Evolutionary conservation across 192 early-diverging fungal species (phyloP), one percentile per base, ranked within the genome.

Genomic region (Jimgerdemannia lactiflua): DNA sequence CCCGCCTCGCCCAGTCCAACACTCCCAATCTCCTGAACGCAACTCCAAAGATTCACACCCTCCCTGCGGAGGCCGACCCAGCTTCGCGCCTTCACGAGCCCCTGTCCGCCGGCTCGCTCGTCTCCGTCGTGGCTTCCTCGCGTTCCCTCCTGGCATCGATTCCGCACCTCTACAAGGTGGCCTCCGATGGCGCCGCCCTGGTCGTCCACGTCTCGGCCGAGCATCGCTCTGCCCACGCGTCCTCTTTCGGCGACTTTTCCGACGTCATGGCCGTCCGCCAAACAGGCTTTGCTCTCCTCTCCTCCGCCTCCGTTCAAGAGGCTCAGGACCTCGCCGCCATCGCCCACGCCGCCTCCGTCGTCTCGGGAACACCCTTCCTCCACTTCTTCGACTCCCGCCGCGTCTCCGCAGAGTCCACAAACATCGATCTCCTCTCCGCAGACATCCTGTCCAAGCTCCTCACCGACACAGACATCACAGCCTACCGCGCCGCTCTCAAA

Each of bases 281-380:
- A 75, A 86, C 90, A 67, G 96, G 96, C 11, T 93, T 92, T 66
- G 92, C 90, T 6, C 70, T 97, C 66, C 76, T 98, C 70, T 88
- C 89, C 68, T 96, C 95, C 43, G 79, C 83, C 42, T 88, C 88
- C 70, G 87, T 89, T 43, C 95, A 97, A 83, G 90, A 94, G 72
- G 89, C 93, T 4, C 87, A 93, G 54, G 95, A 97, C 84, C 83
- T 94, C 77, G 93, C 94, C 4, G 49, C 96, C 40, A 88, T 94
- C 9, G 91, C 96, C 4, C 90, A 97, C 67, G 84, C 94, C 39
- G 87, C 91, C 4, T 83, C 96, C 17, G 79, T 85, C 49, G 84
- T 85, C 67, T 83, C 91, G 42, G 75, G 78, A 6, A 78, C 82
- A 7, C 91, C 91, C 42, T 80, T 92, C 67, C 82, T 94, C 72